phyloP scores from a whole-genome alignment of 2,329 filamentous ascomycete genomes.

The Knoxdaviesia capensis region DNA sequence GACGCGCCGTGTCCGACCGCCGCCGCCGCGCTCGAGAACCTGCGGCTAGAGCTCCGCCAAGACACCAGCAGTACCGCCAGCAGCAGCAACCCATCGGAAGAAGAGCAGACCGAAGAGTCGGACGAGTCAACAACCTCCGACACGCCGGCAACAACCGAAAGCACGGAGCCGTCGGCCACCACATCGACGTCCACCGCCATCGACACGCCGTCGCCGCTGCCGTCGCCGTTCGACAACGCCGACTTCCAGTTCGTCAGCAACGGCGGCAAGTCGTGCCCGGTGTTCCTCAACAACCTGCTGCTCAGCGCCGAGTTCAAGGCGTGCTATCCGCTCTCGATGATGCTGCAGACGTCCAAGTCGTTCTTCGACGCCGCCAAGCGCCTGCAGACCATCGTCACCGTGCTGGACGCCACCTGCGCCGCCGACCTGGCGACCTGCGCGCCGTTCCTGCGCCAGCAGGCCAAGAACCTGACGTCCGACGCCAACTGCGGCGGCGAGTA shows the following conservation, averaged over 20 bases:
- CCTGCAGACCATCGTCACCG: constrained; percentile 49
- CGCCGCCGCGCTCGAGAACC: too few relatives aligned
- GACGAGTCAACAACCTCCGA: constrained; percentile 2
- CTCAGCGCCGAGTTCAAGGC: constrained; percentile 42
- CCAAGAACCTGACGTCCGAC: constrained; percentile 38
- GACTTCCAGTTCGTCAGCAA: constrained; percentile 38
- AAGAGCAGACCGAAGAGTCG: neutral
- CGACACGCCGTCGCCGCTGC: constrained; percentile 22
- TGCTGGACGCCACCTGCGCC: constrained; percentile 60
- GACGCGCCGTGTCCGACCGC: too few relatives aligned
- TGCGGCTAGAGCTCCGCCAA: too few relatives aligned
- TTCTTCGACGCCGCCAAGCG: constrained; percentile 69
- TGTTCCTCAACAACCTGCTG: constrained; percentile 50
- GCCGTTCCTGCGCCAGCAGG: constrained; percentile 41
- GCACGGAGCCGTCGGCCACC: neutral
- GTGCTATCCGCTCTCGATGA: constrained; percentile 69
- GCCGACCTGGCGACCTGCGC: constrained; percentile 47
- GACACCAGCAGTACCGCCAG: too few relatives aligned
- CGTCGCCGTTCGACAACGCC: constrained; percentile 46
- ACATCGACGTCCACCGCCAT: constrained; percentile 10
- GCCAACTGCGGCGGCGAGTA: constrained; percentile 57
- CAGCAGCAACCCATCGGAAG: neutral
- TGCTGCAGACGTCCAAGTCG: constrained; percentile 61
- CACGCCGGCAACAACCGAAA: constrained; percentile 3
- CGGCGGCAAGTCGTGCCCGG: constrained; percentile 33